A percentile compares a stretch with the other conserved stretches of the same genome.
These are phyloP conservation scores for Plasmodium gaboni DNA, from an alignment of 169 alveolate genomes.

Conservation along the genomic window DNA sequence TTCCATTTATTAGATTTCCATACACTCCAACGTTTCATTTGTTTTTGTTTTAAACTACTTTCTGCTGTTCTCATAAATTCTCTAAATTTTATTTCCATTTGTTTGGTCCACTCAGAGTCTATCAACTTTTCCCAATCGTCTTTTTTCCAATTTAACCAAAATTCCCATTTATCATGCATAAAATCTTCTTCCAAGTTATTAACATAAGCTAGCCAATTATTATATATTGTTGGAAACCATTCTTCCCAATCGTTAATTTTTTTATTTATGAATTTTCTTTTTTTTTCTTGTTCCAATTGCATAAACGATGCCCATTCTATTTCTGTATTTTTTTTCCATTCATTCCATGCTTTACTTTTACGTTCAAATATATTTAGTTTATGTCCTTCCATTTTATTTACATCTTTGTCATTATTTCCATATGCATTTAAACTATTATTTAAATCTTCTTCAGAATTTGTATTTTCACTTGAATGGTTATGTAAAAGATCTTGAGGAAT, in stretches of 20 bases:
- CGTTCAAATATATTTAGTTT: neutral
- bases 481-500: too few relatives aligned
- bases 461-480: too few relatives aligned
- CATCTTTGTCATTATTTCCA: neutral
- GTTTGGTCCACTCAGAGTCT: conserved; percentile 39
- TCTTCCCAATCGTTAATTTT: conserved; percentile 33
- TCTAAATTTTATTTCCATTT: conserved; percentile 23
- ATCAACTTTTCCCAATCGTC: conserved; percentile 19
- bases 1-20: conserved; percentile 28
- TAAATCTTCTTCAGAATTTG: too few relatives aligned
- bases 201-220: conserved; percentile 33
- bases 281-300: conserved; percentile 13
- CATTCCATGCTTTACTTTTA: conserved; percentile 23
- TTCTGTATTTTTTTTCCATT: conserved; percentile 28
- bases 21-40: neutral
- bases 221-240: conserved; percentile 25
- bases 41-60: neutral
- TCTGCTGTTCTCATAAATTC: conserved; percentile 8
- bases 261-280: conserved; percentile 11
- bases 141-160: conserved; percentile 31
- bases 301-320: conserved; percentile 6
- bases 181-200: conserved; percentile 45
- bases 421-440: neutral
- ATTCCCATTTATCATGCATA: conserved; percentile 5
- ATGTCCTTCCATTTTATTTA: conserved; percentile 1